Base-by-base conservation (phyloP, 495 filamentous ascomycete genomes). In the Podospora pseudocomata region DNA sequence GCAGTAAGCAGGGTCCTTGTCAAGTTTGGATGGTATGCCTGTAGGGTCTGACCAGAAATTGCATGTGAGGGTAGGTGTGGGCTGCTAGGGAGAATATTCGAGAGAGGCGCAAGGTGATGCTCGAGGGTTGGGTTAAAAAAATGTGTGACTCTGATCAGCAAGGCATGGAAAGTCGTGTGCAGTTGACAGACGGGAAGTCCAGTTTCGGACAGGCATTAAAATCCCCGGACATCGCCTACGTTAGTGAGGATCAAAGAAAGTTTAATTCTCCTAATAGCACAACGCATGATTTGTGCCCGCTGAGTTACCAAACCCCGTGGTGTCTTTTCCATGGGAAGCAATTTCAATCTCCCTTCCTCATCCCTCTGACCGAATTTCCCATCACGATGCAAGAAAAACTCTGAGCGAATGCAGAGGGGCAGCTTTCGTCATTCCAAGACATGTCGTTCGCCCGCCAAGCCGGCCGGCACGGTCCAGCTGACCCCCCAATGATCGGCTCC, bases 401-500 rank as follows among this genome's bases (percentile, higher is more conserved):
- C 7, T 49, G 39, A 49, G 7, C 39, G 39, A 11, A 49, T 49
- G 7, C 39, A 49, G 39, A 49, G 39, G 39, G 39, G 39, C 15
- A 49, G 9, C 39, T 49, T 49, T 49, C 39, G 39, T 49, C 39
- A 49, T 49, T 49, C 39, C 39, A 49, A 49, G 39, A 49, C 39
- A 49, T 49, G 39, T 16, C 55, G 55, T 58, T 7, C n/a, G n/a
- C 3, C 54, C 54, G 67, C 67, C 61, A 68, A 65, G 67, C 55
- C 67, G 61, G 61, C 16, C 62, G 27, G 53, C 26, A 55, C 55
- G 67, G 62, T 56, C 13, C 32, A 54, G 56, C 32, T 55, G 54
- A 54, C 61, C 60, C 55, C 53, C 54, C 66, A 57, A 34, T 18
- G 34, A 55, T 65, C 62, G 60, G 67, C 18, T 34, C 62, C 67